phyloP scores from a whole-genome alignment of 2,329 filamentous ascomycete genomes.

The Phialophora chinensis region DNA sequence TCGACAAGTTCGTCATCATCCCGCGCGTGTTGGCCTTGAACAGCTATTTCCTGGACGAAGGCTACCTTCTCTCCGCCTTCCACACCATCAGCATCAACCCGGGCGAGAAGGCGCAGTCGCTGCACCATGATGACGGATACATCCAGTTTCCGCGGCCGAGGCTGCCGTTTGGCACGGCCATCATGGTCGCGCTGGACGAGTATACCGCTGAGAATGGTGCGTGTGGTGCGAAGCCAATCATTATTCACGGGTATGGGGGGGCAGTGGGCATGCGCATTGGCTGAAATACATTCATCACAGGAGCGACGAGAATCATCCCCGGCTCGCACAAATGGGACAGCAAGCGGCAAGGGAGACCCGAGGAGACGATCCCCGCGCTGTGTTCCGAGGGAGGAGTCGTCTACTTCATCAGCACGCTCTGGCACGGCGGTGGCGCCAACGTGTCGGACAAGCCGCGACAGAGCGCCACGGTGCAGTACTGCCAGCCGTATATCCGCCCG shows the following conservation, averaged over 20 bases:
- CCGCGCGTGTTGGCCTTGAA: constrained; percentile 49
- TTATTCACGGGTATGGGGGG: constrained; percentile 41
- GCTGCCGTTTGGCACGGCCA: constrained; percentile 44
- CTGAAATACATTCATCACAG: not conserved
- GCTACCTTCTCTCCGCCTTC: constrained; percentile 45
- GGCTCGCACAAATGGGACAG: constrained; percentile 47
- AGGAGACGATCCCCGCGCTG: constrained; percentile 45
- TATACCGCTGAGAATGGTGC: constrained; percentile 40
- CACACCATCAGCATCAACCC: constrained; percentile 51
- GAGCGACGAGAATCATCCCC: constrained; percentile 45
- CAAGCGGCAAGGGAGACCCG: constrained; percentile 37
- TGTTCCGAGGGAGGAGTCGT: constrained; percentile 48
- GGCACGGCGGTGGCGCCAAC: constrained; percentile 50
- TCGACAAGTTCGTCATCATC: constrained; percentile 48
- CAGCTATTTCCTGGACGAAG: constrained; percentile 49
- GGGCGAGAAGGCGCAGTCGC: constrained; percentile 46
- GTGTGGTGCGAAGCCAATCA: constrained; percentile 27
- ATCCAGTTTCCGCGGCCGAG: constrained; percentile 46
- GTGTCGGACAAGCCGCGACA: constrained; percentile 41
- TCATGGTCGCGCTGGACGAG: constrained; percentile 43
- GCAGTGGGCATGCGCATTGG: constrained; percentile 38
- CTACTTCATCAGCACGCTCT: constrained; percentile 47
- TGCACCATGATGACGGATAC: constrained; percentile 47
- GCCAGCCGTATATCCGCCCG: constrained; percentile 48
- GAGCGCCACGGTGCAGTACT: constrained; percentile 51